A percentile compares a stretch with the other conserved stretches of the same genome.
Conservation (phyloP, 306 rosid genomes). For the Oxytropis ochrocephala region DNA sequence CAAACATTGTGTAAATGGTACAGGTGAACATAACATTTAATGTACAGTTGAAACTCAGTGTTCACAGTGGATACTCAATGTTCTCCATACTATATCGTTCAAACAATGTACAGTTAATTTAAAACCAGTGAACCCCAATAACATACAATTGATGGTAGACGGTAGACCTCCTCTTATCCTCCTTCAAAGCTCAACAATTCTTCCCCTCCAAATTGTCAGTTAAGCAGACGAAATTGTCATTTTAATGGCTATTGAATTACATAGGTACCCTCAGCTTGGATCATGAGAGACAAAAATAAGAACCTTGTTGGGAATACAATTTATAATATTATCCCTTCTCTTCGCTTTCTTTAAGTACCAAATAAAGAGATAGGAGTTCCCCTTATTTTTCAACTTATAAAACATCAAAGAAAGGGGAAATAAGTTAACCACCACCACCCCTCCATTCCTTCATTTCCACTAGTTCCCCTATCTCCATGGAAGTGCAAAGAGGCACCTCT, state of each 20-base stretch:
- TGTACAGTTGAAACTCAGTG: neutral
- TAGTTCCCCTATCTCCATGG: neutral
- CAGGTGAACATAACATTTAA: neutral
- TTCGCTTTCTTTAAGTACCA: neutral
- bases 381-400: neutral
- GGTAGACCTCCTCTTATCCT: neutral
- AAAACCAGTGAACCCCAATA: neutral
- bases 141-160: neutral
- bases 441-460: neutral
- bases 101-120: neutral
- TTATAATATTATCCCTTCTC: neutral
- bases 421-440: neutral
- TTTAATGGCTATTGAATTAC: neutral
- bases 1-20: neutral
- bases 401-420: neutral
- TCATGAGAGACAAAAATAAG: neutral
- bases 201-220: neutral
- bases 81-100: slow-evolving; percentile 1
- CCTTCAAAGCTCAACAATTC: neutral
- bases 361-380: neutral
- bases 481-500: slow-evolving; percentile 1
- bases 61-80: neutral
- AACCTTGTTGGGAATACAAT: neutral
- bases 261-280: neutral
- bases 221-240: neutral